A percentile compares a stretch with the other conserved stretches of the same genome.
These are phyloP conservation scores for Globisporangium solare DNA, from an alignment of 352 stramenopile species.

Conservation along the genomic window DNA sequence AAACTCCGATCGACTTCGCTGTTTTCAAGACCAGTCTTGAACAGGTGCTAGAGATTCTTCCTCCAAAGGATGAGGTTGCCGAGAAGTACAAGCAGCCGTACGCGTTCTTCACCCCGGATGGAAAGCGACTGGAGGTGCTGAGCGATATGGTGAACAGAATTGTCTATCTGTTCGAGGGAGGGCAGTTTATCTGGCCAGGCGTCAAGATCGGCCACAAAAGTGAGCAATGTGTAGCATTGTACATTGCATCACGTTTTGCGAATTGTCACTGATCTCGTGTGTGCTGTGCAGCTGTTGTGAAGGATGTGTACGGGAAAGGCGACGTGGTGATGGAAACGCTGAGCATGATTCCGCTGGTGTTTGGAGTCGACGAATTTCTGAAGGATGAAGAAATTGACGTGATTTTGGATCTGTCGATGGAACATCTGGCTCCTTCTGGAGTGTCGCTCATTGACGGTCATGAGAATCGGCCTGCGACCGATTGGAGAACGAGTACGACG, in stretches of 20 bases:
- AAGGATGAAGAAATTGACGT: constrained; percentile 73
- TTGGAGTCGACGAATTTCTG: constrained; percentile 69
- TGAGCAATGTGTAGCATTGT: constrained; percentile 12
- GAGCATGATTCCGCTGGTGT: constrained; percentile 65
- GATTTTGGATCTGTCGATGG: constrained; percentile 61
- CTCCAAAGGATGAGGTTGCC: constrained; percentile 21
- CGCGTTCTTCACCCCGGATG: constrained; percentile 56
- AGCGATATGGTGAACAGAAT: constrained; percentile 36
- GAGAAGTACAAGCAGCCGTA: constrained; percentile 65
- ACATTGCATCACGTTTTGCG: too few species aligned
- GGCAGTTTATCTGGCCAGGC: constrained; percentile 72
- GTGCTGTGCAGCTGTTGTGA: constrained; percentile 25
- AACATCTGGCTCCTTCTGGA: constrained; percentile 52
- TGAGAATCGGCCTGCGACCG: constrained; percentile 51
- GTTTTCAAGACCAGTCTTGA: constrained; percentile 34
- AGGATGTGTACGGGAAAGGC: constrained; percentile 34
- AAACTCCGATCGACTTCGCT: constrained; percentile 32
- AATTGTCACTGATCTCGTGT: background rate
- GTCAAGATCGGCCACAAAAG: constrained; percentile 64
- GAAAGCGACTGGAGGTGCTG: constrained; percentile 41
- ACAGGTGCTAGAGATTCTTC: constrained; percentile 30
- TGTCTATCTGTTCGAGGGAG: constrained; percentile 73
- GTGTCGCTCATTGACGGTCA: constrained; percentile 63
- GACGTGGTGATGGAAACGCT: constrained; percentile 54
- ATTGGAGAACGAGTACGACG: constrained; percentile 77